Base-by-base conservation (phyloP, 148 eudicot genomes). In the Chenopodium formosanum region DNA sequence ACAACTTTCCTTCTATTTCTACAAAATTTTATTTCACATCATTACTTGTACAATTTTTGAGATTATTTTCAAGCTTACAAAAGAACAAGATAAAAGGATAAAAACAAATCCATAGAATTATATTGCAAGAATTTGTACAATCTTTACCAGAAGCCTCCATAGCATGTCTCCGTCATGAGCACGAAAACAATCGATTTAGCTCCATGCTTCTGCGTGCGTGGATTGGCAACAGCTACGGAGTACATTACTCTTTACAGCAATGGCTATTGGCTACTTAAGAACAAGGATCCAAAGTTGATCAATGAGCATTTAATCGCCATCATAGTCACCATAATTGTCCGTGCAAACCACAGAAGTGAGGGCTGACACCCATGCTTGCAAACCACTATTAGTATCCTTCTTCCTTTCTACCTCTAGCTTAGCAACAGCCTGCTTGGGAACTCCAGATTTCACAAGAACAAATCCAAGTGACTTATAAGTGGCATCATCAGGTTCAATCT, bases 391-490 rank as follows among this genome's bases (percentile, higher is more conserved):
- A 37, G 79, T 32, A 68, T 89, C 89, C 75, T 83, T 82, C 82
- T 85, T 94, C 86, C 98, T 83, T 79, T 56, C 62, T n/a, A 76
- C 47, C 79, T 93, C 95, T 50, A 95, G 88, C 85, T 90, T 91
- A 62, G 84, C 78, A 79, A 91, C 85, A 75, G 90, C 89, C 73
- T 84, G 82, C 81, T 87, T 84, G 17, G 95, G 88, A 34, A 95
- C 90, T 63, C 98, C 98, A 56, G 90, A 91, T 82, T 88, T 91
- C 80, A 89, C 70, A 10, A 94, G 91, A 84, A 90, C 86, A 76
- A 81, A 72, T 46, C 91, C 90, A 71, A 94, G 94, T 44, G 92
- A 82, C 79, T 84, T 90, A 67, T 89, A 91, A 34, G 95, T 90
- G 7, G 87, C 90, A 80, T 91, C 93, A 83, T 94, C 94, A 0